Evolutionary conservation across 2,329 filamentous ascomycete species (phyloP).

Genomic region (Monilinia vaccinii-corymbosi): DNA sequence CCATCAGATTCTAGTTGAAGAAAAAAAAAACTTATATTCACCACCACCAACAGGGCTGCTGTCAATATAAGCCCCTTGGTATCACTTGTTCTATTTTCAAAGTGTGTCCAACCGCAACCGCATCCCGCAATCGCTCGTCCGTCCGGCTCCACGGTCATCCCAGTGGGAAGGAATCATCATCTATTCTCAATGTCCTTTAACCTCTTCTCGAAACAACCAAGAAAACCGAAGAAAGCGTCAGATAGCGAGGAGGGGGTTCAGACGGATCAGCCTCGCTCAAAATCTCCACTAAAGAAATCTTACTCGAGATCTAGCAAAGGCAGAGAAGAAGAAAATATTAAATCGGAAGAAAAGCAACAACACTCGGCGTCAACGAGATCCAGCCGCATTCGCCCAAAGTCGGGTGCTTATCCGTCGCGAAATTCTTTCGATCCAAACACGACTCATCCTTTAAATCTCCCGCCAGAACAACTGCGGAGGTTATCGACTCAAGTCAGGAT

Average conservation of each 20-base stretch:
- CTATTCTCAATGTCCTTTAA: conserved; percentile 17
- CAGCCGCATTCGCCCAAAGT: conserved; percentile 25
- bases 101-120: conserved; percentile 8
- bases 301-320: conserved; percentile 23
- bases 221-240: conserved; percentile 28
- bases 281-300: conserved; percentile 28
- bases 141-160: conserved; percentile 9
- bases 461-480: conserved; percentile 77
- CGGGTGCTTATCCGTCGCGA: conserved; percentile 21
- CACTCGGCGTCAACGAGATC: conserved; percentile 25
- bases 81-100: background rate
- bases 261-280: conserved; percentile 19
- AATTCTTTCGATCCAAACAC: conserved; percentile 53
- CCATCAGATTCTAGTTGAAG: conserved; percentile 1
- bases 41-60: background rate
- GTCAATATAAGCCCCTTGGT: background rate
- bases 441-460: conserved; percentile 78
- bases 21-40: conserved; percentile 4
- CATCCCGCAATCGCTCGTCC: conserved; percentile 4
- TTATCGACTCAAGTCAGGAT: conserved; percentile 58
- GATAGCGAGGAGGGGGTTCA: conserved; percentile 22
- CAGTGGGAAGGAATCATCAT: conserved; percentile 9
- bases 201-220: conserved; percentile 30
- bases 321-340: conserved; percentile 24
- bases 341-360: conserved; percentile 13